Evolutionary conservation across 2,329 filamentous ascomycete genomes (phyloP).

Genomic region (Stachybotrys echinatus): DNA sequence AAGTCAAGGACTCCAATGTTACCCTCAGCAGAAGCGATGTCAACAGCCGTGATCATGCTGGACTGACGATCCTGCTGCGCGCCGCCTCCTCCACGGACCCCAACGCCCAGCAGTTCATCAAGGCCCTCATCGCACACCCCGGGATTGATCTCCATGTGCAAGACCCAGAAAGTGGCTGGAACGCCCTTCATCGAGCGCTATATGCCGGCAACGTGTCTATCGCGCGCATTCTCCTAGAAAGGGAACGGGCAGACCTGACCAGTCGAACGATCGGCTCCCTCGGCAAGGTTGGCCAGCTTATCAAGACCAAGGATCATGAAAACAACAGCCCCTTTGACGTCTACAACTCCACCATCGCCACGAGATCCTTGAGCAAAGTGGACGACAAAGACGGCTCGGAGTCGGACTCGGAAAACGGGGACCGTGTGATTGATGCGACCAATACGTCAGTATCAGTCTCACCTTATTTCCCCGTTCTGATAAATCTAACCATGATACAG

Average conservation of each 20-base stretch:
- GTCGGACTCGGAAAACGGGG: conserved; percentile 50
- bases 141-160: conserved; percentile 80
- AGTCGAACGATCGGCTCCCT: conserved; percentile 55
- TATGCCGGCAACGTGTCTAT: conserved; percentile 87
- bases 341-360: conserved; percentile 80
- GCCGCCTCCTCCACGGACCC: conserved; percentile 70
- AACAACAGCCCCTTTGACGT: conserved; percentile 93
- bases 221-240: conserved; percentile 74
- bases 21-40: conserved; percentile 59
- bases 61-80: conserved; percentile 79
- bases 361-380: conserved; percentile 57
- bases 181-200: conserved; percentile 82
- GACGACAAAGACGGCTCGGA: conserved; percentile 45
- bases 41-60: conserved; percentile 77
- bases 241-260: conserved; percentile 62
- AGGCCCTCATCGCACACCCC: conserved; percentile 75
- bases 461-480: not conserved
- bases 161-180: conserved; percentile 93
- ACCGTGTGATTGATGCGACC: conserved; percentile 26
- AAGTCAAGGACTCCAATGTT: conserved; percentile 37
- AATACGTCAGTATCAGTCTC: conserved; percentile 19
- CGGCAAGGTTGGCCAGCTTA: conserved; percentile 65
- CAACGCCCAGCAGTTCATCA: conserved; percentile 68
- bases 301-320: conserved; percentile 94
- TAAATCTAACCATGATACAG: conserved; percentile 13